Evolutionary conservation across 2,329 filamentous ascomycete genomes (phyloP).

Genomic region (Fusarium sp.): DNA sequence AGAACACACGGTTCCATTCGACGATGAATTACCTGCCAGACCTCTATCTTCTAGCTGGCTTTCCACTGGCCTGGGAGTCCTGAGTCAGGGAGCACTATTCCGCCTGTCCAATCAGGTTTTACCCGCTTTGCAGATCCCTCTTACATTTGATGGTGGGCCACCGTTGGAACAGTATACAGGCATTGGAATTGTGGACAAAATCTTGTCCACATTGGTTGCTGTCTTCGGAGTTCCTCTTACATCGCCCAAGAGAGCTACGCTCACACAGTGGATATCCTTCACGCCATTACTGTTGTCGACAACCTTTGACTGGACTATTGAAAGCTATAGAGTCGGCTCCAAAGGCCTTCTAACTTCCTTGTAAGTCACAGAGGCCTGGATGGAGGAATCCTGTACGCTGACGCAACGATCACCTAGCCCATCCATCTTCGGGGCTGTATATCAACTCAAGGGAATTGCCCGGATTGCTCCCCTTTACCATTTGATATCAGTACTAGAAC

Average conservation of each 20-base stretch:
- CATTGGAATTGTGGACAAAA: fast-evolving
- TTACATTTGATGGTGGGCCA: neutral
- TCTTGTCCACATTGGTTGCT: neutral
- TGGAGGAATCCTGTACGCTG: neutral
- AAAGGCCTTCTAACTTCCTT: neutral
- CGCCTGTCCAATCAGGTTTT: fast-evolving
- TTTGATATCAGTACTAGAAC: neutral
- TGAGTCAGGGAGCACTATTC: neutral
- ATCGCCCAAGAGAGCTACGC: fast-evolving
- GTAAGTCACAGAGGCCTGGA: neutral
- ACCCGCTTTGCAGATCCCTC: fast-evolving
- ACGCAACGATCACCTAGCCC: neutral
- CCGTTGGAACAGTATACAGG: neutral
- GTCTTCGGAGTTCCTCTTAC: neutral
- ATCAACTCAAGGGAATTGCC: neutral
- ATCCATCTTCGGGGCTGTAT: neutral
- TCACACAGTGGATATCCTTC: neutral
- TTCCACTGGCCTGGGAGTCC: fast-evolving
- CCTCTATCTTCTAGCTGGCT: neutral
- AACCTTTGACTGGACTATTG: conserved; percentile 16
- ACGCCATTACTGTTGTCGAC: neutral
- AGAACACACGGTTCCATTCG: neutral
- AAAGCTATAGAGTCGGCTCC: conserved; percentile 1
- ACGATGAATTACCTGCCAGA: neutral
- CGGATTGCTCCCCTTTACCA: conserved; percentile 5